Evolutionary conservation across 1,284 basidiomycete genomes (phyloP).

Genomic region (Amylostereum areolatum): DNA sequence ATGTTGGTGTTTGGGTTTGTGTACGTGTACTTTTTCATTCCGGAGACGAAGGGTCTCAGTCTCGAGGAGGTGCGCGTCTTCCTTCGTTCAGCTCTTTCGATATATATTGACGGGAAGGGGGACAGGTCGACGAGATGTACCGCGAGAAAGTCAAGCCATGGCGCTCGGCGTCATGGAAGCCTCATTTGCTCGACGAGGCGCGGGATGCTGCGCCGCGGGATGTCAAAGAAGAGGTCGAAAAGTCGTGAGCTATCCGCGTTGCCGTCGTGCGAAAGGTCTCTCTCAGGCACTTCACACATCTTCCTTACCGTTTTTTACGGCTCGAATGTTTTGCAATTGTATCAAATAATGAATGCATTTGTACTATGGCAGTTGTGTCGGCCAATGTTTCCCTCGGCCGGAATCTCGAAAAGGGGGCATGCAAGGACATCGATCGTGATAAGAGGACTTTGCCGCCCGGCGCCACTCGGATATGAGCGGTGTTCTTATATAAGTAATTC

Average conservation of each 20-base stretch:
- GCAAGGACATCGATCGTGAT: no score
- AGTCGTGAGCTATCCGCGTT: background rate
- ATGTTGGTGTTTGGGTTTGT: constrained; percentile 65
- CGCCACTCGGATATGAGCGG: no score
- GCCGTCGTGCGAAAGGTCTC: background rate
- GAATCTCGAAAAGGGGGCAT: no score
- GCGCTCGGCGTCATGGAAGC: constrained; percentile 56
- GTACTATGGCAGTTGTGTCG: no score
- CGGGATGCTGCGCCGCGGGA: background rate
- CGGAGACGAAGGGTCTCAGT: constrained; percentile 72
- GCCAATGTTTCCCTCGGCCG: no score
- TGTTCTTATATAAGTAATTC: no score
- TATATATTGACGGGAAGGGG: no score
- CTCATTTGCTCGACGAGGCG: constrained; percentile 18
- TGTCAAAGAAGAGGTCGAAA: background rate
- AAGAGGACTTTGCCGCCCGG: no score
- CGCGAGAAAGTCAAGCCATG: constrained; percentile 60
- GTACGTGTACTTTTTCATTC: constrained; percentile 59
- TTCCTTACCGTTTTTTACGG: no score
- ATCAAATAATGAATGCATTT: no score
- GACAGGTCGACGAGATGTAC: constrained; percentile 65
- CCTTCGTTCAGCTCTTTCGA: no score
- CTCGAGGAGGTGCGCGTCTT: constrained; percentile 56
- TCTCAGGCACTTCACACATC: background rate
- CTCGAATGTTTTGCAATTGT: no score